Evolutionary conservation across 2,329 filamentous ascomycete genomes (phyloP).

Genomic region (Trichoderma sp.): DNA sequence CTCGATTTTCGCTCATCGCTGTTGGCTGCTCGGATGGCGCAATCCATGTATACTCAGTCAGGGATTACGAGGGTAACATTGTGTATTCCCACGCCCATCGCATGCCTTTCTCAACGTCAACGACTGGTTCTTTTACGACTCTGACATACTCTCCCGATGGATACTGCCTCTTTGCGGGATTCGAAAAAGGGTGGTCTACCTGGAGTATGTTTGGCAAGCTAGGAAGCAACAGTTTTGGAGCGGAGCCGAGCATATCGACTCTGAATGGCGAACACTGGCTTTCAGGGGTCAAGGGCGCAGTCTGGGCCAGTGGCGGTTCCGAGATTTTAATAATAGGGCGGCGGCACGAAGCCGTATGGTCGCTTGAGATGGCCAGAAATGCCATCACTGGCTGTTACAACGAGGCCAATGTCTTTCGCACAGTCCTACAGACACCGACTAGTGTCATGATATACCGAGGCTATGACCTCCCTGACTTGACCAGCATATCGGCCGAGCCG

Average conservation of each 20-base stretch:
- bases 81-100: constrained; percentile 77
- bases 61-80: constrained; percentile 91
- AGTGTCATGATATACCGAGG: constrained; percentile 91
- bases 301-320: constrained; percentile 84
- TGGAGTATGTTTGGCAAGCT: constrained; percentile 98
- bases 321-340: constrained; percentile 74
- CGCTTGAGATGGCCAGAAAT: constrained; percentile 88
- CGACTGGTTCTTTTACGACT: constrained; percentile 69
- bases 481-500: constrained; percentile 85
- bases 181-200: constrained; percentile 86
- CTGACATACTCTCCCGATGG: constrained; percentile 90
- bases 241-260: constrained; percentile 61
- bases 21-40: constrained; percentile 77
- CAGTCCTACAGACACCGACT: constrained; percentile 82
- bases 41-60: constrained; percentile 85
- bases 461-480: constrained; percentile 86
- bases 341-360: constrained; percentile 77
- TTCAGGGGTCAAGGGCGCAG: constrained; percentile 70
- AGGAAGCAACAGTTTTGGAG: constrained; percentile 77
- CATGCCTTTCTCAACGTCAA: constrained; percentile 62
- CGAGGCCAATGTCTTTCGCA: constrained; percentile 84
- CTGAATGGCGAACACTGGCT: constrained; percentile 80
- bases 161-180: constrained; percentile 92
- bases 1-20: constrained; percentile 88
- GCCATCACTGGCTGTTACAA: constrained; percentile 91